Base-by-base conservation (phyloP, 2,329 filamentous ascomycete genomes). In the Colletotrichum sublineola region DNA sequence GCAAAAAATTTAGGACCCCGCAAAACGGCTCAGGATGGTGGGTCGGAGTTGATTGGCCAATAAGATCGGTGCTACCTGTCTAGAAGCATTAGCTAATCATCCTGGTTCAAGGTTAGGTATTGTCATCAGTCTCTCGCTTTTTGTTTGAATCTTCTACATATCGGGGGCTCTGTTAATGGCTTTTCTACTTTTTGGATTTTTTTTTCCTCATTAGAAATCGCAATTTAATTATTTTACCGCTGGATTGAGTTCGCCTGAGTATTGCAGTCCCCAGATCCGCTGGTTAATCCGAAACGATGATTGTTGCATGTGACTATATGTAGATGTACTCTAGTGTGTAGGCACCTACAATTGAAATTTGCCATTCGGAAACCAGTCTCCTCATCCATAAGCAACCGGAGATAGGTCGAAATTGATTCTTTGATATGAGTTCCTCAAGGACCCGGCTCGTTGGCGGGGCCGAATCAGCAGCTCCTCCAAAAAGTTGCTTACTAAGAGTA, bases 1-100 rank as follows among this genome's bases (percentile, higher is more conserved):
- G 67, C 68, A 67, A 67, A 64, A 73, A 73, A 73, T 73, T 73
- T 57, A 55, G 70, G 67, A 70, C 70, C 70, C 69, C 66, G 70
- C 70, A 65, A 73, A 61, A 70, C 48, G 48, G 55, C 31, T 48
- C 52, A 48, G 55, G 55, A 46, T 65, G 1, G 20, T 63, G 66
- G 60, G 55, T 60, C 67, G 46, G 7, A 2, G 29, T 4, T 72
- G 70, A 70, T 72, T 72, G 70, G 66, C 24, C 70, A 72, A 69
- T 72, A 42, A 72, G 33, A 70, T 65, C 48, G 31, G 46, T 42
- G 36, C 31, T 50, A 1, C 38, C 48, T 36, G 60, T 7, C 2
- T 0, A 56, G 33, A 5, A 9, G 29, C 48, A 9, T 71, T 71
- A 71, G 52, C 50, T 71, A 71, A 71, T 62, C 48, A 31, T 2